Evolutionary conservation across 2,329 filamentous ascomycete genomes (phyloP).

Genomic region (Paecilomyces dactylethromorphus): DNA sequence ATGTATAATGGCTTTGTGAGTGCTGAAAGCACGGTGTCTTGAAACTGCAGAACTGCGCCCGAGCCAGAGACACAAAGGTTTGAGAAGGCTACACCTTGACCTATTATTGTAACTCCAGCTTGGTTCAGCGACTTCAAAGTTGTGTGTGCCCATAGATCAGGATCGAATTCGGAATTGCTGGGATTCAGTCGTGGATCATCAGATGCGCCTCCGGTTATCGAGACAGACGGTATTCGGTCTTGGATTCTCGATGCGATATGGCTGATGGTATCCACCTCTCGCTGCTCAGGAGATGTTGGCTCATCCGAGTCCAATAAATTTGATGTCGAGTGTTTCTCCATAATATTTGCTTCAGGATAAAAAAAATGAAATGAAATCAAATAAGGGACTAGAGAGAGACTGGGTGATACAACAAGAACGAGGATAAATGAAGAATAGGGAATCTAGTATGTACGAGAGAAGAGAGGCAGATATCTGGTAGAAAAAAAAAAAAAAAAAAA

Average conservation of each 20-base stretch:
- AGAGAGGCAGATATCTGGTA: background rate
- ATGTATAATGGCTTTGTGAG: slow-evolving; percentile 19
- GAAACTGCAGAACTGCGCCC: slow-evolving; percentile 15
- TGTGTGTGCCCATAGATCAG: slow-evolving; percentile 17
- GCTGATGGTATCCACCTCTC: background rate
- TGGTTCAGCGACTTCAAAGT: slow-evolving; percentile 14
- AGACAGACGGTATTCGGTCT: background rate
- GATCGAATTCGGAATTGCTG: slow-evolving; percentile 15
- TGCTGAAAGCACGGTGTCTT: slow-evolving; percentile 17
- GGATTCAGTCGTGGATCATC: slow-evolving; percentile 17
- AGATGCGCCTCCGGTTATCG: background rate
- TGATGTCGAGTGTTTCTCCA: background rate
- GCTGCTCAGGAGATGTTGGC: background rate
- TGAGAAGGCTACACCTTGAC: slow-evolving; percentile 18
- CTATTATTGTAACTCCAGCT: slow-evolving; percentile 12
- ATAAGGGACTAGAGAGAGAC: background rate
- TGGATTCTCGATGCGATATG: background rate
- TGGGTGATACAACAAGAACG: background rate
- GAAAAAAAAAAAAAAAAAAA: too few relatives aligned
- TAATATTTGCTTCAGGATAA: background rate
- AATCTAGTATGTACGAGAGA: background rate
- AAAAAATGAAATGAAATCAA: background rate
- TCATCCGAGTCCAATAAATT: background rate
- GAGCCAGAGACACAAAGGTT: slow-evolving; percentile 18
- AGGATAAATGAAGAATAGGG: background rate